Evolutionary conservation across 2,329 filamentous ascomycete species (phyloP).

Genomic region (Fusarium sp.): DNA sequence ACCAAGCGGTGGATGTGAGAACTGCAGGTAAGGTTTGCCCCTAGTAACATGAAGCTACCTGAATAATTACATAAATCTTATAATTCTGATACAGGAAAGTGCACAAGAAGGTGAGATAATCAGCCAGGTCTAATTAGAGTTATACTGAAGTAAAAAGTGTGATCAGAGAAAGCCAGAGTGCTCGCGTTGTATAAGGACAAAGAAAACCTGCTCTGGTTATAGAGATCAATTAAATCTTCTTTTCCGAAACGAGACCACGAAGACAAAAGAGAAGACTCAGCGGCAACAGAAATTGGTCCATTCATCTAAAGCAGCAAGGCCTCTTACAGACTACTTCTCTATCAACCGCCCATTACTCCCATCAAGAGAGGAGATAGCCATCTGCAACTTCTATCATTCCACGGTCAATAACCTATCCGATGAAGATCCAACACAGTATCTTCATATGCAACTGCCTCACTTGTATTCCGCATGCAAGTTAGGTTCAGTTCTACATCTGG

Average conservation of each 20-base stretch:
- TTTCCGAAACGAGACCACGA: not conserved
- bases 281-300: not conserved
- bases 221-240: not conserved
- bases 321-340: too few relatives aligned
- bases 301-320: too few relatives aligned
- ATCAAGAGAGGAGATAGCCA: not conserved
- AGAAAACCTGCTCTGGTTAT: not conserved
- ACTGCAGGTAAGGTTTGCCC: slow-evolving; percentile 2
- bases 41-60: not conserved
- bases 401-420: not conserved
- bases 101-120: not conserved
- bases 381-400: slow-evolving; percentile 3
- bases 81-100: not conserved
- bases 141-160: not conserved
- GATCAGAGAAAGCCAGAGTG: slow-evolving; percentile 1
- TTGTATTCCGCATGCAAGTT: not conserved
- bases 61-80: too few relatives aligned
- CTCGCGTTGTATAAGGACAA: not conserved
- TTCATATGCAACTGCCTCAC: not conserved
- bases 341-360: not conserved
- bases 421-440: not conserved
- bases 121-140: too few relatives aligned
- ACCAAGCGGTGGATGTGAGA: not conserved
- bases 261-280: not conserved
- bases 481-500: not conserved